Percentiles rank a stretch among this genome's conserved stretches.
Evolutionary conservation across 1,284 basidiomycete species (phyloP).

Genomic region (Cryptococcus sp.): DNA sequence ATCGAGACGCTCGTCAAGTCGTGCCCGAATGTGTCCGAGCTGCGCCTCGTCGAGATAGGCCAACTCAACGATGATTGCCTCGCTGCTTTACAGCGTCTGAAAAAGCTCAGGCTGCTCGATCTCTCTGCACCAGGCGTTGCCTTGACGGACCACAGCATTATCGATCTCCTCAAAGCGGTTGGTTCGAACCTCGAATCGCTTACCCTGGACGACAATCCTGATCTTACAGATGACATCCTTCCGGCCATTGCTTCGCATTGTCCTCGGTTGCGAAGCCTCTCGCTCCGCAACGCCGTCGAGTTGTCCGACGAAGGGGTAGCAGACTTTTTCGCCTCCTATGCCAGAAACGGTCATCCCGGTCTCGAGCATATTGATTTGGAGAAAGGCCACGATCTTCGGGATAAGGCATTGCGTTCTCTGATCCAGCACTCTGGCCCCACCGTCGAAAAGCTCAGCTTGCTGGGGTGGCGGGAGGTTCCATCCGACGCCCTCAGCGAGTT

Average conservation of each 20-base stretch:
- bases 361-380: conserved; percentile 63
- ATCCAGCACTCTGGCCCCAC: conserved; percentile 68
- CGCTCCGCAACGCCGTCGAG: conserved; percentile 62
- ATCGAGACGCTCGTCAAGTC: conserved; percentile 64
- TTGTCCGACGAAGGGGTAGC: conserved; percentile 71
- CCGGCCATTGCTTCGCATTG: conserved; percentile 63
- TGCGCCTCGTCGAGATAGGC: conserved; percentile 80
- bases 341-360: conserved; percentile 30
- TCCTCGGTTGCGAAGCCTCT: conserved; percentile 61
- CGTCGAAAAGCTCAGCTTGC: conserved; percentile 70
- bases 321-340: conserved; percentile 63
- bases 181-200: conserved; percentile 62
- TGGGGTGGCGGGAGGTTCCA: conserved; percentile 70
- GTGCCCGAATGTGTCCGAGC: conserved; percentile 66
- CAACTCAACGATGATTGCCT: conserved; percentile 69
- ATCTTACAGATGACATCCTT: conserved; percentile 63
- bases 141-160: conserved; percentile 63
- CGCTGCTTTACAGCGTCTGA: conserved; percentile 56
- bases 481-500: conserved; percentile 63
- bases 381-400: conserved; percentile 62
- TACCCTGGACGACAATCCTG: conserved; percentile 66
- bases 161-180: conserved; percentile 60
- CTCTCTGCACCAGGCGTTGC: conserved; percentile 44
- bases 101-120: conserved; percentile 42
- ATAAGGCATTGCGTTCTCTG: conserved; percentile 64